These are phyloP conservation scores for Aspergillus sclerotiicarbonarius DNA, from an alignment of 495 filamentous ascomycete genomes.

Conservation along the genomic window DNA sequence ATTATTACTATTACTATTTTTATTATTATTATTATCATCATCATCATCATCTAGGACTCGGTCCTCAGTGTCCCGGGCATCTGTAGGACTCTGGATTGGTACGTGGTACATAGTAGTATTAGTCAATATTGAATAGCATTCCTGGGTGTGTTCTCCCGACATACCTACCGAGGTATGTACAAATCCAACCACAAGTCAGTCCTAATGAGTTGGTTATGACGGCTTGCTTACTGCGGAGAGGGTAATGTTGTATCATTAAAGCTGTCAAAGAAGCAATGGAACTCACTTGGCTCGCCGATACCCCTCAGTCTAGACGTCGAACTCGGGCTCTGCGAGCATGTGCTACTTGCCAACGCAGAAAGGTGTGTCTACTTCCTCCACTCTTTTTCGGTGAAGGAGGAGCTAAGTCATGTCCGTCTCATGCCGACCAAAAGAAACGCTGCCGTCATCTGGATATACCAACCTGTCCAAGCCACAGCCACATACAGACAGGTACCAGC, in stretches of 20 bases:
- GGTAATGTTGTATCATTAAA: neutral
- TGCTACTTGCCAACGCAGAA: constrained; percentile 34
- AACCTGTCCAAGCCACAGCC: constrained; percentile 6
- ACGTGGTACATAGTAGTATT: neutral
- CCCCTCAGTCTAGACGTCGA: constrained; percentile 35
- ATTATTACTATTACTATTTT: too few species aligned
- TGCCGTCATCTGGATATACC: constrained; percentile 27
- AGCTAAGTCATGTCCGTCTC: neutral
- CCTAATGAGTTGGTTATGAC: too few species aligned
- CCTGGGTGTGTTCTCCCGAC: too few species aligned
- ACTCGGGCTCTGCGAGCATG: constrained; percentile 36
- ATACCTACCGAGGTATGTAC: too few species aligned
- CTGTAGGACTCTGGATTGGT: too few species aligned
- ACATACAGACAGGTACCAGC: neutral
- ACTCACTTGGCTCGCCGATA: constrained; percentile 39
- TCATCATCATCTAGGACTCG: too few species aligned
- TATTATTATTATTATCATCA: too few species aligned
- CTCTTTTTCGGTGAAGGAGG: neutral
- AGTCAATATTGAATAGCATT: neutral
- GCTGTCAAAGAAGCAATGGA: constrained; percentile 26
- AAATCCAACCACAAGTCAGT: too few species aligned
- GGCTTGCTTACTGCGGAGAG: too few species aligned
- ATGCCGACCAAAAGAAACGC: constrained; percentile 31
- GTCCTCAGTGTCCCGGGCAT: too few species aligned
- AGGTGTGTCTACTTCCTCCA: constrained; percentile 21